Evolutionary conservation across 2,329 filamentous ascomycete species (phyloP).

Genomic region (Neonectria faginata): DNA sequence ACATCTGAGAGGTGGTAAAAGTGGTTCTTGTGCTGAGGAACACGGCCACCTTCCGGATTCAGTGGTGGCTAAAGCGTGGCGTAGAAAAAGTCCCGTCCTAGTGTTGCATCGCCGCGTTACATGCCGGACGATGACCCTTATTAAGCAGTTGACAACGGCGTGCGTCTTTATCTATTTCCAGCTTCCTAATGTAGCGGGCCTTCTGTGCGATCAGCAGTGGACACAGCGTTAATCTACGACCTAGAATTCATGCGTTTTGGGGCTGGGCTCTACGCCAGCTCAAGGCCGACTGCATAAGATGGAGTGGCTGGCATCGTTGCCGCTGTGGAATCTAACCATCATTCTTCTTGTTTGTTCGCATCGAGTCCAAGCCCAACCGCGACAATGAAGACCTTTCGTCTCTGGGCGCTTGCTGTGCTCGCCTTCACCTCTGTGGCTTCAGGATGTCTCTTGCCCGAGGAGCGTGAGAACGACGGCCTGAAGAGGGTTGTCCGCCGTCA

Average conservation of each 20-base stretch:
- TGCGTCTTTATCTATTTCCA: not conserved
- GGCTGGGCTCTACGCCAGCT: not conserved
- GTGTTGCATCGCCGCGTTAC: not conserved
- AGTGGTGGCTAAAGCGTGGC: not conserved
- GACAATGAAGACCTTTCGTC: slow-evolving; percentile 16
- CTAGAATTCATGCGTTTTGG: not conserved
- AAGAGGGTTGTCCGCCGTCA: slow-evolving; percentile 25
- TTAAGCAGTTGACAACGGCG: not conserved
- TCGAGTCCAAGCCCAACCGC: not conserved
- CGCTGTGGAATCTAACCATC: not conserved
- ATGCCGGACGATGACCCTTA: not conserved
- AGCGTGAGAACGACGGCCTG: slow-evolving; percentile 15
- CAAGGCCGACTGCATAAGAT: not conserved
- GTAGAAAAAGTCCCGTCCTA: not conserved
- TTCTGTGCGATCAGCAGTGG: not conserved
- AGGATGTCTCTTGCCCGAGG: slow-evolving; percentile 27
- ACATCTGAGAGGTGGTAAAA: not conserved
- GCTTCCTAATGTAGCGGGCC: not conserved
- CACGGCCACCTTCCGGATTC: not conserved
- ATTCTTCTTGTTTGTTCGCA: not conserved
- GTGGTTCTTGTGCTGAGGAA: not conserved
- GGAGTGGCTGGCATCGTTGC: not conserved
- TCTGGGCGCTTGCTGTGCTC: slow-evolving; percentile 18
- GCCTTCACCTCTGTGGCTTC: slow-evolving; percentile 8
- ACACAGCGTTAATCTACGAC: not conserved